Evolutionary conservation across 495 filamentous ascomycete species (phyloP).

Genomic region (Penicillium fimorum): DNA sequence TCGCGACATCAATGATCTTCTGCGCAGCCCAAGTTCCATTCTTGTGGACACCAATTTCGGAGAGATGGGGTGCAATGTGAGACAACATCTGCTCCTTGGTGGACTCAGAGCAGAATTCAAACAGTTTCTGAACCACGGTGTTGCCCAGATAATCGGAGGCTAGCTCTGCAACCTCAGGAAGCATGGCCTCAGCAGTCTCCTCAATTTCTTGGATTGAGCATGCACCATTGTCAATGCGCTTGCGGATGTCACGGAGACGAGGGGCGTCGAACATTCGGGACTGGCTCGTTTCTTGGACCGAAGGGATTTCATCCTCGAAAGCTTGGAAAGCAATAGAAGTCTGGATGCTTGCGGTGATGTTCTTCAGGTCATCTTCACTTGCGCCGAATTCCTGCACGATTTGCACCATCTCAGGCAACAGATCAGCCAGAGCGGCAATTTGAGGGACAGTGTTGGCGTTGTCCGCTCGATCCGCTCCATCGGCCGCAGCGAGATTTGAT

Average conservation of each 20-base stretch:
- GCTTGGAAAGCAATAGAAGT: constrained; percentile 68
- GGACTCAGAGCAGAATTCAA: constrained; percentile 89
- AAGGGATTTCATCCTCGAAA: constrained; percentile 82
- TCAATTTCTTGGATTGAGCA: constrained; percentile 86
- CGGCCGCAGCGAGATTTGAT: constrained; percentile 26
- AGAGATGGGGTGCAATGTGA: constrained; percentile 86
- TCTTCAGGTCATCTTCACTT: constrained; percentile 69
- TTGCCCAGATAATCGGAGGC: constrained; percentile 95
- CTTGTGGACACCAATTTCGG: constrained; percentile 97
- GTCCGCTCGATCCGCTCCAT: constrained; percentile 40
- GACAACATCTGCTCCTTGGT: constrained; percentile 88
- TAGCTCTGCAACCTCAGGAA: constrained; percentile 93
- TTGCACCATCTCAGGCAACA: constrained; percentile 75
- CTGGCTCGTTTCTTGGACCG: constrained; percentile 84
- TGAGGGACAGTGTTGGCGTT: constrained; percentile 53
- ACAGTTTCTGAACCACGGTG: constrained; percentile 98
- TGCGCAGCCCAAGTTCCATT: constrained; percentile 99
- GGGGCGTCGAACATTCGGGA: constrained; percentile 92
- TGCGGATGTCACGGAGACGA: constrained; percentile 91
- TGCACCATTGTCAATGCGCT: constrained; percentile 92
- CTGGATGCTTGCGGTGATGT: constrained; percentile 72
- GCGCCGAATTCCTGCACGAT: constrained; percentile 92
- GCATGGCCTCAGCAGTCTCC: constrained; percentile 85
- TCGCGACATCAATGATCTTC: constrained; percentile 96
- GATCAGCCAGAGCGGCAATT: constrained; percentile 70